These are phyloP conservation scores for Arabis alpina DNA, from an alignment of 345 rosid species.

Conservation along the genomic window DNA sequence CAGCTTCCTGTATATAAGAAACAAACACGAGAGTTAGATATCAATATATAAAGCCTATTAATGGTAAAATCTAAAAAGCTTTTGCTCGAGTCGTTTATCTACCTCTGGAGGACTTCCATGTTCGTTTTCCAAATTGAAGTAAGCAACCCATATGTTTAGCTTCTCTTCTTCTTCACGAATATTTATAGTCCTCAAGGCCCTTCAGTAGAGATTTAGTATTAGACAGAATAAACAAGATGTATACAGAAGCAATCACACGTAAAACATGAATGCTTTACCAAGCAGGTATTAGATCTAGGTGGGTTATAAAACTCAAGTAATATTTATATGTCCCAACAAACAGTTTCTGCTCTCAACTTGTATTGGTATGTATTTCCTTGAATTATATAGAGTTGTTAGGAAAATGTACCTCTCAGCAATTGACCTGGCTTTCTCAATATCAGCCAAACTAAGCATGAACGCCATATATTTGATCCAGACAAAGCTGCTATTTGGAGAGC, in stretches of 20 bases:
- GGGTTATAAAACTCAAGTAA: neutral
- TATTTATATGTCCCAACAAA: neutral
- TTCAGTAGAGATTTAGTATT: constrained; percentile 42
- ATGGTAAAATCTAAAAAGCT: constrained; percentile 11
- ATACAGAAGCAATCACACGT: neutral
- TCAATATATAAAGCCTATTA: constrained; percentile 1
- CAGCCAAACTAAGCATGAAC: constrained; percentile 75
- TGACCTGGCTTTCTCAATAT: constrained; percentile 88
- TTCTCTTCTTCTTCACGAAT: constrained; percentile 91
- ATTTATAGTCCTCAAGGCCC: constrained; percentile 90
- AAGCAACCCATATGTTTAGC: constrained; percentile 95
- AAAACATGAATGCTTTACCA: constrained; percentile 4
- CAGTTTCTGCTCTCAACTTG: neutral
- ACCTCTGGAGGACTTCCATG: constrained; percentile 98
- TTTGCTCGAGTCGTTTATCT: constrained; percentile 20
- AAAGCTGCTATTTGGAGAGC: constrained; percentile 94
- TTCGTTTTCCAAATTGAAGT: constrained; percentile 91
- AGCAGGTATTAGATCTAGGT: constrained; percentile 8
- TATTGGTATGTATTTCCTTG: too few species aligned
- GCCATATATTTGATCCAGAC: constrained; percentile 95
- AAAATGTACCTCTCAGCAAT: constrained; percentile 81
- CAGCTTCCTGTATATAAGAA: constrained; percentile 72
- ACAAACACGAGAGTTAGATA: constrained; percentile 26
- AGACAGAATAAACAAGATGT: constrained; percentile 14
- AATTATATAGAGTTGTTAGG: constrained; percentile 5